Evolutionary conservation across 83 land plant species (phyloP).

Genomic region (Larix sibirica): DNA sequence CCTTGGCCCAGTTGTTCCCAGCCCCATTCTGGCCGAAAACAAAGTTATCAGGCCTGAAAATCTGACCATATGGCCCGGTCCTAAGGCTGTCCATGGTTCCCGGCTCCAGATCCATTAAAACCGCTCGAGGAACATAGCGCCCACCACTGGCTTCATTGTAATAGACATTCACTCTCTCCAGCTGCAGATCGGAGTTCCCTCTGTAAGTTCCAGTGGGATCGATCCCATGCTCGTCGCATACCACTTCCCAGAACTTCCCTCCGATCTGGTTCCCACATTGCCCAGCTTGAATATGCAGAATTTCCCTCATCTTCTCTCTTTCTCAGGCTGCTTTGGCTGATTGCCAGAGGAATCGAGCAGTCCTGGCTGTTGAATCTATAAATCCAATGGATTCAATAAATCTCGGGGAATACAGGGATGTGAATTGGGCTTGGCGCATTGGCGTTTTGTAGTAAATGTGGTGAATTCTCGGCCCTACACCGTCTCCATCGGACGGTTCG

Average conservation of each 20-base stretch:
- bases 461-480: no score
- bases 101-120: constrained; percentile 30
- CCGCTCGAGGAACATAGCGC: constrained; percentile 24
- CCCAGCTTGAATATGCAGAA: constrained; percentile 51
- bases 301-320: constrained; percentile 37
- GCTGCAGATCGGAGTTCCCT: constrained; percentile 29
- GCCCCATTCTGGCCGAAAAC: constrained; percentile 27
- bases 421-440: no score
- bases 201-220: constrained; percentile 39
- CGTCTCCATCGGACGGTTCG: no score
- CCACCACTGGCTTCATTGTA: constrained; percentile 27
- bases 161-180: constrained; percentile 29
- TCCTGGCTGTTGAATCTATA: no score
- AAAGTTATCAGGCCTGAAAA: constrained; percentile 27
- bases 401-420: no score
- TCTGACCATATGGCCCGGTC: constrained; percentile 25
- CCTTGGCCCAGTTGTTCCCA: constrained; percentile 50
- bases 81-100: constrained; percentile 27
- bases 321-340: no score
- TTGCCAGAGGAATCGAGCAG: no score
- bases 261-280: constrained; percentile 67
- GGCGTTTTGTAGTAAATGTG: no score
- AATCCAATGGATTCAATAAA: no score
- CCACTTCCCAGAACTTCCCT: constrained; percentile 53
- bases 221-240: constrained; percentile 55